Evolutionary conservation across 2,329 filamentous ascomycete species (phyloP), one percentile per base, ranked within the genome.

Genomic region (Phaeosphaeria sp.): DNA sequence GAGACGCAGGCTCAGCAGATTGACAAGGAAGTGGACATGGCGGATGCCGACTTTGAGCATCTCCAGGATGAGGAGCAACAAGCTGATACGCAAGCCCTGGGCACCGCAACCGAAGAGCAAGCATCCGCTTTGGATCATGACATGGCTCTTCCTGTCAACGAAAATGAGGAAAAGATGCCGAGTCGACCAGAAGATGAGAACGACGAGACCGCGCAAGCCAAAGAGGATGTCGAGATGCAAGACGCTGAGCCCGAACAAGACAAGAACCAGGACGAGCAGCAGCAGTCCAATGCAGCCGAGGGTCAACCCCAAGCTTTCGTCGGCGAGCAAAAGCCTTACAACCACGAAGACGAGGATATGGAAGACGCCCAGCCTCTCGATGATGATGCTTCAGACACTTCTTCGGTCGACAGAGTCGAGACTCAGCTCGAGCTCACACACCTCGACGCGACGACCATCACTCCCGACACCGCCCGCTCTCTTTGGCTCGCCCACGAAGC

Each of bases 61-160:
- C 82, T 98, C 3, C 89, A 90, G 59, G 88, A 97, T 64, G 92
- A 97, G 59, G 86, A 95, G 27, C 86, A 89, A 25, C 84, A 89
- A 53, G 87, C 90, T n/a, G 93, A 97, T 74, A 89, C 92, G 1
- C 95, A 99, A 78, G 95, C 95, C 15, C 85, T 99, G 71, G 96
- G 95, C 33, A 89, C 91, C 40, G 92, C 94, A 5, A 91, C 87
- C 11, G 90, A 96, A 61, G 94, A 99, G 24, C 91, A 97, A 74
- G 91, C 91, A 2, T 89, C 89, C 65, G 89, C 91, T 6, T 84
- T 99, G 54, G 92, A 98, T 70, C 91, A 97, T 66, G 87, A 91
- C 49, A 95, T 96, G 87, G 93, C 91, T 1, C 87, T 97, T 56
- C 91, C 96, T 55, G 83, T 85, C 15, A 84, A 87, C 53, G 66